A percentile compares a stretch with the other conserved stretches of the same genome.
These are phyloP conservation scores for Saccharum spontaneum DNA, from an alignment of 176 grass and related monocot species.

Conservation along the genomic window DNA sequence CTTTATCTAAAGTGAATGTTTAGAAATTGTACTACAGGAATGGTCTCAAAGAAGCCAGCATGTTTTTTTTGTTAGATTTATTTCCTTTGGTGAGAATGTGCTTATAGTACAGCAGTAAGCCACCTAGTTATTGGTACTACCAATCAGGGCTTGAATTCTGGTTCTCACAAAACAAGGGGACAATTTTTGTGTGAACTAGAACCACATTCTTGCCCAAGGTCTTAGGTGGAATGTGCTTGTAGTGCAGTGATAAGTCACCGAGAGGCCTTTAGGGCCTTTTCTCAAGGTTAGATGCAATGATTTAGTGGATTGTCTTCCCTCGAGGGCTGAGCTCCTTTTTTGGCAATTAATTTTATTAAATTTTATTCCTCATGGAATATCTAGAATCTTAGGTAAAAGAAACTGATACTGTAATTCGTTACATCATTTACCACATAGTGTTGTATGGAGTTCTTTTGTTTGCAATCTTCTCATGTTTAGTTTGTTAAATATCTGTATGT, in stretches of 20 bases:
- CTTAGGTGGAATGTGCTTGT: neutral
- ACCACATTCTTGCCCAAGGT: neutral
- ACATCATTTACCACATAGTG: neutral
- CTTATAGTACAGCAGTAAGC: neutral
- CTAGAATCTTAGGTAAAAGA: neutral
- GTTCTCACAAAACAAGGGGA: neutral
- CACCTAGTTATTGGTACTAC: neutral
- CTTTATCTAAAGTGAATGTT: neutral
- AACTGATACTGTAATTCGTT: neutral
- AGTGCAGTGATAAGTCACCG: neutral
- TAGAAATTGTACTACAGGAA: neutral
- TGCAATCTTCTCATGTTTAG: neutral
- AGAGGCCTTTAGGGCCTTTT: neutral
- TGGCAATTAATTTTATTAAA: neutral
- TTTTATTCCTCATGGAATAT: neutral
- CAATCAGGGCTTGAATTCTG: too few species aligned
- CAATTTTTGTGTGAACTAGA: neutral
- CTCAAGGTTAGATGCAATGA: neutral
- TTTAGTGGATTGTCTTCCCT: neutral
- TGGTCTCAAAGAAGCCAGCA: neutral
- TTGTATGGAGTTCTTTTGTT: neutral
- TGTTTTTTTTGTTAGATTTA: neutral
- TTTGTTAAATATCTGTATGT: conserved; percentile 15
- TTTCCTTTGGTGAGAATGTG: neutral
- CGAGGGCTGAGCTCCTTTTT: neutral